Base-by-base conservation (phyloP, 129 eudicot genomes). In the Pittosporum tobira region DNA sequence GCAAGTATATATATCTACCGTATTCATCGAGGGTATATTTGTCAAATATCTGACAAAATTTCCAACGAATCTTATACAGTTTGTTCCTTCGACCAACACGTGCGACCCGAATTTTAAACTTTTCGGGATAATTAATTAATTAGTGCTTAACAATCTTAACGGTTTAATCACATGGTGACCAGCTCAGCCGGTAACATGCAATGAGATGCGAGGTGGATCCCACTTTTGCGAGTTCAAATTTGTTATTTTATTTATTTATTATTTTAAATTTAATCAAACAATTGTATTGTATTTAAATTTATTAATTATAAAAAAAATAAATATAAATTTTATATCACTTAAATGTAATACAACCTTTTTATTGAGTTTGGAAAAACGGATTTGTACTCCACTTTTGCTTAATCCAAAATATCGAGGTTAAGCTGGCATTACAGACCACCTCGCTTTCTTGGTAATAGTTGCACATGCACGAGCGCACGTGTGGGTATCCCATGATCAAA, bases 91-190 rank as follows among this genome's bases (percentile, higher is more conserved):
- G 5, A 29, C 27, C 45, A 15, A 18, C 61, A 55, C 61, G 61
- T 55, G 61, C 61, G 12, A 31, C 14, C 61, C 61, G n/a, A n/a
- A n/a, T n/a, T n/a, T n/a, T n/a, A n/a, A n/a, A n/a, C n/a, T n/a
- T n/a, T n/a, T n/a, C n/a, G n/a, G n/a, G n/a, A n/a, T n/a, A n/a
- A n/a, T n/a, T n/a, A n/a, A n/a, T n/a, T n/a, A n/a, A n/a, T n/a
- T n/a, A n/a, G n/a, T 28, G 24, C 24, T 55, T 31, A 55, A 55
- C 45, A 3, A 45, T 5, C 42, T 38, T 31, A 21, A 13, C 54
- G 62, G 52, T 51, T 65, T 34, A 57, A 72, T 72, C 77, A 72
- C 77, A 72, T 72, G 77, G 66, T 18, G 26, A 64, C 71, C 77
- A 72, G 71, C 71, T 63, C 51, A 59, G 55, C 45, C 23, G 16